Conservation (phyloP, 495 filamentous ascomycete genomes). For the Tuber melanosporum region DNA sequence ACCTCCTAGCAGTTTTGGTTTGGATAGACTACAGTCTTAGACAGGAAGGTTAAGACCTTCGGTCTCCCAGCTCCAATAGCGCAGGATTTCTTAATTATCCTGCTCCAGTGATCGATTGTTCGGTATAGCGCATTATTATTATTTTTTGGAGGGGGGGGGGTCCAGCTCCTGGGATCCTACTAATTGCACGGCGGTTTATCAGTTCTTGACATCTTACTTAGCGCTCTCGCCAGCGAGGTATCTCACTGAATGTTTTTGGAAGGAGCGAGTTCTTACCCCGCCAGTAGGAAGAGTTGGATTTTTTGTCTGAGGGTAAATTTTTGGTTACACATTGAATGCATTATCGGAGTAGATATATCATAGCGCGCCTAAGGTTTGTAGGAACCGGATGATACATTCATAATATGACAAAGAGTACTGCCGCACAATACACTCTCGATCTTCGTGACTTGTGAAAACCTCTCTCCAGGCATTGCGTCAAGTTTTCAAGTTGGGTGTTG, state of each 20-base stretch:
- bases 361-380: too few species aligned
- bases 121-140: not conserved
- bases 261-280: too few species aligned
- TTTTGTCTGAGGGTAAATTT: too few species aligned
- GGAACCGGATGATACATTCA: too few species aligned
- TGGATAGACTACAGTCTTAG: too few species aligned
- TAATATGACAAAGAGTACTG: too few species aligned
- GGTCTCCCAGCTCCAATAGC: not conserved
- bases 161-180: not conserved
- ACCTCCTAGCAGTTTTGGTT: too few species aligned
- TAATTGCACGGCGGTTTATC: not conserved
- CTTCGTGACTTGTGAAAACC: not conserved
- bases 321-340: too few species aligned
- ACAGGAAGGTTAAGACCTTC: too few species aligned
- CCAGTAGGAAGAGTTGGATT: too few species aligned
- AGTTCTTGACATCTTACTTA: not conserved
- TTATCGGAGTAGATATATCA: too few species aligned
- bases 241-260: not conserved
- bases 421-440: not conserved
- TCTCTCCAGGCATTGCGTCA: too few species aligned
- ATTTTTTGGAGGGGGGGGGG: not conserved
- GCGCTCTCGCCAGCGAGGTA: not conserved
- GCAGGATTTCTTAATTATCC: not conserved
- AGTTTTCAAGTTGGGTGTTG: not conserved
- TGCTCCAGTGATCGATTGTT: not conserved